These are phyloP conservation scores for Vishniacozyma victoriae DNA, from an alignment of 768 basidiomycete genomes.

Conservation along the genomic window DNA sequence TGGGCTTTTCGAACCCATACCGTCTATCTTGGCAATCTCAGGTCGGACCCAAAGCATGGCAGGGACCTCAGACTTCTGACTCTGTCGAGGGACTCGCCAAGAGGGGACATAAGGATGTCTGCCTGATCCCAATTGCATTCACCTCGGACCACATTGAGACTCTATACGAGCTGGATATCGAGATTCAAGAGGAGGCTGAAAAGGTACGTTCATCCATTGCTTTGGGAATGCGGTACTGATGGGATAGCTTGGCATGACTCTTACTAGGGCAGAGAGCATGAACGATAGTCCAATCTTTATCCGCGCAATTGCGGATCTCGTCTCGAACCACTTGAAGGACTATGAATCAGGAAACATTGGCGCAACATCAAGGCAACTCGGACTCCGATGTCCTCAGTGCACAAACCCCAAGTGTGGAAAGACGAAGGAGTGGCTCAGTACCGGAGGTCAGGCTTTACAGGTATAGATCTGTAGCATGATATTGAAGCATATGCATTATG, in stretches of 20 bases:
- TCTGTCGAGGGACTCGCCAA: slow-evolving; percentile 63
- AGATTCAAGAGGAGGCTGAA: slow-evolving; percentile 82
- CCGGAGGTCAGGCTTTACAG: slow-evolving; percentile 60
- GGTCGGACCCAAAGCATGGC: slow-evolving; percentile 95
- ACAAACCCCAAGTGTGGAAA: slow-evolving; percentile 77
- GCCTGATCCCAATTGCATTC: slow-evolving; percentile 93
- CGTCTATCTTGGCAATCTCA: slow-evolving; percentile 97
- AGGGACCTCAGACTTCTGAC: slow-evolving; percentile 91
- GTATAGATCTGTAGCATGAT: too few relatives aligned
- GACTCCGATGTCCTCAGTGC: slow-evolving; percentile 88
- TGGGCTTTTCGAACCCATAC: slow-evolving; percentile 56
- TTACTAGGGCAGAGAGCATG: slow-evolving; percentile 79
- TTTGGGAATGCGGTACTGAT: slow-evolving; percentile 3
- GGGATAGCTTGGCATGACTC: slow-evolving; percentile 76
- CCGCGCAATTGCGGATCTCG: slow-evolving; percentile 87
- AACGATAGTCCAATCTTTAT: slow-evolving; percentile 96
- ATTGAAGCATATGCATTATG: too few relatives aligned
- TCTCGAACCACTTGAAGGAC: slow-evolving; percentile 67
- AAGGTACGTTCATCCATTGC: slow-evolving; percentile 61
- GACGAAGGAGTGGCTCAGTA: slow-evolving; percentile 84
- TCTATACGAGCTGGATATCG: slow-evolving; percentile 88
- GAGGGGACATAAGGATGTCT: slow-evolving; percentile 50
- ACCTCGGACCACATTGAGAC: slow-evolving; percentile 99
- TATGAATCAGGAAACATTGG: slow-evolving; percentile 56
- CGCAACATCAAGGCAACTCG: slow-evolving; percentile 70